Base-by-base conservation (phyloP, 768 basidiomycete species). In the Rhodosporidiobolus sp. region DNA sequence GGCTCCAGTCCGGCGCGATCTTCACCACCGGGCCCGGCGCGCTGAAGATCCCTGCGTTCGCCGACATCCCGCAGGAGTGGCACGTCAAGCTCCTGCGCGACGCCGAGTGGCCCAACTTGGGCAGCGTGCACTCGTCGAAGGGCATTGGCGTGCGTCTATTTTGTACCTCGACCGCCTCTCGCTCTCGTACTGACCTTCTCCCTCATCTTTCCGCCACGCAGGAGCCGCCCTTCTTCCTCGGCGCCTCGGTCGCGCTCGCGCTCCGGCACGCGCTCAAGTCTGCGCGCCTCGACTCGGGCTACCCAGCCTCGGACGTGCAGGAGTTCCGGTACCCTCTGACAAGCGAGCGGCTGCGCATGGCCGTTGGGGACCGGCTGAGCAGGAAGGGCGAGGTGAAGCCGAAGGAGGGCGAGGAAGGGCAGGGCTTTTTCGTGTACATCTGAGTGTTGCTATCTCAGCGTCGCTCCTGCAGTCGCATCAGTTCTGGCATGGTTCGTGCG, bases 181-280 rank as follows among this genome's bases (percentile, higher is more conserved):
- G 28, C 7, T n/a, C 4, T 28, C 16, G 5, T 24, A 22, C 49
- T 32, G 10, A 2, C 12, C 12, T 26, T 20, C 32, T 8, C 24
- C 2, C 49, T 10, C 2, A 43, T 24, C 63, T 26, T 57, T 4
- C 28, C 53, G 19, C 45, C 11, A 17, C 30, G 64, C 56, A 61
- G 60, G 78, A 79, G 35, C 78, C 78, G 14, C 78, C 78, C 43
- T 74, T 79, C 67, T 78, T 77, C 72, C 65, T 79, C 38, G 77
- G 78, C 20, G 53, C 45, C 16, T 70, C 75, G 3, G 76, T 77
- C 16, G 64, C 63, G 32, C 63, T 79, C 54, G 78, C 78, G 16
- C 55, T 79, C 19, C 76, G 77, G 12, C 61, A 78, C 46, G 78
- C 78, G 17, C 67, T 79, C 57, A 38, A 65, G n/a, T 71, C 71